These are phyloP conservation scores for Neostapfia colusana DNA, from an alignment of 176 grass and related monocot genomes.

Conservation along the genomic window DNA sequence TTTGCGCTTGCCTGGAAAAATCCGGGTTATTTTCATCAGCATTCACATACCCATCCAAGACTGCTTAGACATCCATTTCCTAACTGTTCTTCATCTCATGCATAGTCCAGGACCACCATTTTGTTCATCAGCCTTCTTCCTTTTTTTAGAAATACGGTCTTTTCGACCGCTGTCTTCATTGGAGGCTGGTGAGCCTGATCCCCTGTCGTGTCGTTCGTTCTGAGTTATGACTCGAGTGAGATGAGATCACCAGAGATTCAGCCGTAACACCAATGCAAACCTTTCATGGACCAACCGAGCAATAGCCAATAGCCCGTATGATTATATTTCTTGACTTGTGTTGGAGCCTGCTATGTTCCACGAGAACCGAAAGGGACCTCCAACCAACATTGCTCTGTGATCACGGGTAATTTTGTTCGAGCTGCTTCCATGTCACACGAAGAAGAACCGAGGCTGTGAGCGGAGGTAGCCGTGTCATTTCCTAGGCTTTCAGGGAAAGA, in stretches of 20 bases:
- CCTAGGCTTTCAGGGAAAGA: background rate
- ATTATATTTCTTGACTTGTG: background rate
- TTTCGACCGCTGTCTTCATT: no score
- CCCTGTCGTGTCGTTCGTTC: background rate
- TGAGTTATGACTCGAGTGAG: background rate
- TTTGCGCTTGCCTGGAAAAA: no score
- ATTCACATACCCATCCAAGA: no score
- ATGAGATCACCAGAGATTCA: background rate
- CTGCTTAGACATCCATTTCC: no score
- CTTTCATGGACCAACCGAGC: background rate
- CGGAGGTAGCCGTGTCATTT: no score
- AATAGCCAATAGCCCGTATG: background rate
- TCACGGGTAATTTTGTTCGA: background rate
- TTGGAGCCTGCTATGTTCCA: background rate
- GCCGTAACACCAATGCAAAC: background rate
- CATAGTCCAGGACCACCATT: no score
- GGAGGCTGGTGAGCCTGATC: background rate
- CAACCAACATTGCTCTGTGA: background rate
- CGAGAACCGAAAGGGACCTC: conserved; percentile 16
- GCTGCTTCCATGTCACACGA: background rate
- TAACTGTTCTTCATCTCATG: no score
- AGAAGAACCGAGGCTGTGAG: background rate
- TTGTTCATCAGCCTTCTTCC: no score
- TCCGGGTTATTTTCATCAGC: no score
- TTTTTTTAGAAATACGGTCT: no score